Base-by-base conservation (phyloP, 1,284 basidiomycete genomes). In the Tremellales sp. region DNA sequence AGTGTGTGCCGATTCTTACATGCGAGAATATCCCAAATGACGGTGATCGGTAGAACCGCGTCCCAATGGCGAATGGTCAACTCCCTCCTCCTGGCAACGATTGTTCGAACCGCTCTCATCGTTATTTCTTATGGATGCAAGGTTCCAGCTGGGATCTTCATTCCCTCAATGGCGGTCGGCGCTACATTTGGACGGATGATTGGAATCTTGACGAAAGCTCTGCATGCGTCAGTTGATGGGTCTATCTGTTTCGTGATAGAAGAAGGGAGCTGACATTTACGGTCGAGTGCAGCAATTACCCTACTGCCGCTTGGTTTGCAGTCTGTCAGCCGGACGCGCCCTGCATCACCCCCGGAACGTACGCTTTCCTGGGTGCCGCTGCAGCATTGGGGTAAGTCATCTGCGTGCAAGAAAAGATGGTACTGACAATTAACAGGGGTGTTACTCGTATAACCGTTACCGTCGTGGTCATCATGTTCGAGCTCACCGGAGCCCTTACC, bases 401-500 rank as follows among this genome's bases (percentile, higher is more conserved):
- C n/a, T 40, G 14, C 3, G 19, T 9, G 5, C 22, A 13, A 13
- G 14, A 28, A 13, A 5, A 14, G 27, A 24, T 3, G 10, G n/a
- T 10, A n/a, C 19, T 31, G 45, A 21, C 43, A 16, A 45, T 9
- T 5, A 8, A n/a, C 52, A 90, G 91, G 49, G 95, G 95, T 22
- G 84, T 99, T 44, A 98, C 97, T 78, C 81, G 93, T 53, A 89
- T 97, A 53, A 98, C 95, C 0, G 90, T 98, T 19, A 91, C 93
- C 0, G 92, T 99, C 2, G 95, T 97, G 2, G 95, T 98, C 45
- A 97, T 99, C 73, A 98, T 98, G 93, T 97, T 97, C 70, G 95
- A 99, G 68, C 78, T 99, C n/a, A 99, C 95, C 1, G 95, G 95
- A 8, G 94, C 95, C 1, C 73, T 98, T 60, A 97, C 92, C 10